Evolutionary conservation across 805 yeast species (phyloP), one percentile per base, ranked within the genome.

Genomic region (Hanseniaspora singularis): DNA sequence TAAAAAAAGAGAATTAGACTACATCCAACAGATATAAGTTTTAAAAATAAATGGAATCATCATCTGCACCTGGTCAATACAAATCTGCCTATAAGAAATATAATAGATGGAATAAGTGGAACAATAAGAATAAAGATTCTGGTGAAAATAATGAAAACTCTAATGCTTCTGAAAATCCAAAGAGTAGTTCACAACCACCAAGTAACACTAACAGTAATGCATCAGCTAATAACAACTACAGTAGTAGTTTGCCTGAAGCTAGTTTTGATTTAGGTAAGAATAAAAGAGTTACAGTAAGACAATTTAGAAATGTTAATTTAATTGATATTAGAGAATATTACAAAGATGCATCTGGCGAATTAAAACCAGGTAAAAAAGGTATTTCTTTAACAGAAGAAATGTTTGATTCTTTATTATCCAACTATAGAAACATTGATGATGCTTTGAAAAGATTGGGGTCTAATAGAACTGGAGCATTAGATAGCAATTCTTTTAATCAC

Each of bases 241-340:
- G 56, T 12, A 38, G 39, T 38, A 16, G 22, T 38, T 51, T 53
- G 0, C 52, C 58, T 9, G 63, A 60, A 51, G 61, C 59, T 3
- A 54, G 60, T 15, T 57, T 63, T 44, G 63, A 73, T 65, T 63
- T 76, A 42, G 77, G 79, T 3, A 69, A 68, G 53, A 77, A 70
- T 55, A 86, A 85, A 58, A 73, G 77, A 47, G 81, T 84, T 27
- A 74, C 84, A 0, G 86, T 89, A 15, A 71, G 86, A 49, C 73
- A 72, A 53, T 88, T 76, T 67, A 78, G 81, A 47, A 77, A 78
- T 43, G 65, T 67, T 48, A 73, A 73, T 28, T 64, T 87, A 53
- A 76, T 89, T 12, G 95, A 88, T 56, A 82, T 88, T 45, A 72
- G 97, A 50, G 96, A 88, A 59, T 86, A 69, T 64, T 88, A 85